Evolutionary conservation across 177 flowering plant species (phyloP).

Genomic region (Vitis hybrid): DNA sequence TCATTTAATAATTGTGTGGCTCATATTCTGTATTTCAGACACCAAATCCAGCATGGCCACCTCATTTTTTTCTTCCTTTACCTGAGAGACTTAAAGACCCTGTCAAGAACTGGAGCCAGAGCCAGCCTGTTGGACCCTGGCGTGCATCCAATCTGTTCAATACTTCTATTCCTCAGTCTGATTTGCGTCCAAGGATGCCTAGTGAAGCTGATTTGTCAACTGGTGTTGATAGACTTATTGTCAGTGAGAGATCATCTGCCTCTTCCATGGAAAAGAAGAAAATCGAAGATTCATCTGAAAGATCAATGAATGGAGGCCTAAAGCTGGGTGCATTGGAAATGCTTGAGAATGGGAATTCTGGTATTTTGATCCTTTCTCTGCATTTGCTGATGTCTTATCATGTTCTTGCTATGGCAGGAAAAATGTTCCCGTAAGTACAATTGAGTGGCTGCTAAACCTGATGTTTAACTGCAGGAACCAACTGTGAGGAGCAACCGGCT

Average conservation of each 20-base stretch:
- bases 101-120: constrained; percentile 54
- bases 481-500: constrained; percentile 34
- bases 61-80: constrained; percentile 40
- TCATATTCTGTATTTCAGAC: constrained; percentile 37
- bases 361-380: constrained; percentile 24
- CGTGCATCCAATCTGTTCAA: constrained; percentile 56
- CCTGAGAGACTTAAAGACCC: constrained; percentile 72
- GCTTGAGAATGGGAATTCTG: constrained; percentile 44
- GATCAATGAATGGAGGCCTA: constrained; percentile 38
- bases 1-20: no score
- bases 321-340: constrained; percentile 40
- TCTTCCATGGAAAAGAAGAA: constrained; percentile 46
- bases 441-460: constrained; percentile 25
- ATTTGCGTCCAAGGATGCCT: constrained; percentile 40
- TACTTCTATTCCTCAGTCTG: constrained; percentile 43
- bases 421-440: constrained; percentile 14
- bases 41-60: constrained; percentile 60
- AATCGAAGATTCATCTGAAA: constrained; percentile 47
- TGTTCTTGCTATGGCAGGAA: constrained; percentile 11
- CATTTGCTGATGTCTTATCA: constrained; percentile 18
- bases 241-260: constrained; percentile 33
- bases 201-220: constrained; percentile 46
- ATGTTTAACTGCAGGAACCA: constrained; percentile 33
- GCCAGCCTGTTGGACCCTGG: constrained; percentile 63
- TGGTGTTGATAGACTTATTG: constrained; percentile 30